phyloP scores from a whole-genome alignment of 2,329 filamentous ascomycete genomes.

The Penicillium capsulatum region DNA sequence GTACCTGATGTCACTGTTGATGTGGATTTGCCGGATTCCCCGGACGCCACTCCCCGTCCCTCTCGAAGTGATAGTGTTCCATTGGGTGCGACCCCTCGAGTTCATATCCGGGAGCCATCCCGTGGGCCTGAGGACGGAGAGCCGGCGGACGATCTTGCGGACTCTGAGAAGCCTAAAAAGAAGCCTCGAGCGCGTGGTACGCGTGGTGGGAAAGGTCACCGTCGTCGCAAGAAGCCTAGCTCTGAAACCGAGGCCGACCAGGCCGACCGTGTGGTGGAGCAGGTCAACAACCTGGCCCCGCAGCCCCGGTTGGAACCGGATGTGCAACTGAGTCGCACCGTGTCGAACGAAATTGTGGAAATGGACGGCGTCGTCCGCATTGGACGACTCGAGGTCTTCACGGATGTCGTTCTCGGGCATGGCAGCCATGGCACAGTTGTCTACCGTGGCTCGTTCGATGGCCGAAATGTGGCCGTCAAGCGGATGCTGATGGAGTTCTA shows the following conservation, averaged over 20 bases:
- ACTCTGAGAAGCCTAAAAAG: conserved; percentile 56
- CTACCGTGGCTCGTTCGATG: conserved; percentile 90
- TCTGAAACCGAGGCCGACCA: conserved; percentile 56
- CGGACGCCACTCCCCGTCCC: conserved; percentile 28
- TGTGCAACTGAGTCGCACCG: conserved; percentile 51
- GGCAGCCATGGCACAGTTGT: conserved; percentile 97
- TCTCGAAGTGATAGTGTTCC: conserved; percentile 20
- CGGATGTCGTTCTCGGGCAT: conserved; percentile 59
- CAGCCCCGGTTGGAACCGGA: conserved; percentile 58
- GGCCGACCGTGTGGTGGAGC: conserved; percentile 56
- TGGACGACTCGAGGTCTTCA: conserved; percentile 58
- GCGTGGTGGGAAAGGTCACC: conserved; percentile 66
- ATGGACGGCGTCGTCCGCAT: conserved; percentile 61
- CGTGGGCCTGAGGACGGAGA: conserved; percentile 34
- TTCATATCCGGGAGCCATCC: conserved; percentile 41
- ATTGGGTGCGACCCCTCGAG: conserved; percentile 30
- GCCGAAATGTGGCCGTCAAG: conserved; percentile 90
- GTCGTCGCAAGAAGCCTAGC: conserved; percentile 50
- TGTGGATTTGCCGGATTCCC: conserved; percentile 22
- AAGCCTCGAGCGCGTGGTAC: conserved; percentile 63
- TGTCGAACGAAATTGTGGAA: conserved; percentile 53
- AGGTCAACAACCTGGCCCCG: conserved; percentile 43
- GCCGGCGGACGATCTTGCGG: conserved; percentile 9
- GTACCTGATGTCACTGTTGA: conserved; percentile 32
- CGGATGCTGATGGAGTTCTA: conserved; percentile 95